phyloP scores from a whole-genome alignment of 1,139 yeast genomes.

The Suhomyces choctaworum region DNA sequence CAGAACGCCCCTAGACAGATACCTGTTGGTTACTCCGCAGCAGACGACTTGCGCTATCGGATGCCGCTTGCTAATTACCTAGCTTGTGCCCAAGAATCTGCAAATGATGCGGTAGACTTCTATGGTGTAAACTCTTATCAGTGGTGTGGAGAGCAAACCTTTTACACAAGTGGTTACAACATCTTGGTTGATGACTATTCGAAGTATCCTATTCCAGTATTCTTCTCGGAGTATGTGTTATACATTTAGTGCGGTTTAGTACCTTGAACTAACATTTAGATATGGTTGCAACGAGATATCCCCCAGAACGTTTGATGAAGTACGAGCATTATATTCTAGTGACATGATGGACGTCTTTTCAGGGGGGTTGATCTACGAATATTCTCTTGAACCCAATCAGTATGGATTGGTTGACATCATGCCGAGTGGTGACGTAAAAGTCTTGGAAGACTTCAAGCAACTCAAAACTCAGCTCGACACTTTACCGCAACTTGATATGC shows the following conservation, averaged over 20 bases:
- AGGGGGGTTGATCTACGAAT: conserved; percentile 94
- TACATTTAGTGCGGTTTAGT: too few species aligned
- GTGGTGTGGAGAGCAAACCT: conserved; percentile 94
- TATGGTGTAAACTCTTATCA: conserved; percentile 95
- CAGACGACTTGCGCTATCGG: conserved; percentile 81
- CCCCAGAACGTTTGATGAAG: conserved; percentile 83
- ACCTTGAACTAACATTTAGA: conserved; percentile 18
- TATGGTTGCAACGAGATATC: conserved; percentile 82
- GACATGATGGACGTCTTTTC: conserved; percentile 81
- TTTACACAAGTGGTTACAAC: conserved; percentile 79
- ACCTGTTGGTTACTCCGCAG: conserved; percentile 96
- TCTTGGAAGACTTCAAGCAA: conserved; percentile 55
- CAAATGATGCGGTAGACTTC: conserved; percentile 72
- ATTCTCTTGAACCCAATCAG: conserved; percentile 81
- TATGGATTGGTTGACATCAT: conserved; percentile 77
- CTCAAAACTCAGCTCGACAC: conserved; percentile 51
- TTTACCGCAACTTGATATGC: conserved; percentile 30
- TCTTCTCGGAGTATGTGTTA: conserved; percentile 72
- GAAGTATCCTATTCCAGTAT: conserved; percentile 71
- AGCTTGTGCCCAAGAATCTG: conserved; percentile 68
- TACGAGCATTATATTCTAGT: conserved; percentile 64
- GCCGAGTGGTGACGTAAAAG: conserved; percentile 55
- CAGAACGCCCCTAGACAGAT: conserved; percentile 60
- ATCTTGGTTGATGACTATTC: conserved; percentile 69
- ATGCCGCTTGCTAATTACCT: conserved; percentile 76